Evolutionary conservation across 1,284 basidiomycete genomes (phyloP), one percentile per base, ranked within the genome.

Genomic region (Ganoderma leucocontextum): DNA sequence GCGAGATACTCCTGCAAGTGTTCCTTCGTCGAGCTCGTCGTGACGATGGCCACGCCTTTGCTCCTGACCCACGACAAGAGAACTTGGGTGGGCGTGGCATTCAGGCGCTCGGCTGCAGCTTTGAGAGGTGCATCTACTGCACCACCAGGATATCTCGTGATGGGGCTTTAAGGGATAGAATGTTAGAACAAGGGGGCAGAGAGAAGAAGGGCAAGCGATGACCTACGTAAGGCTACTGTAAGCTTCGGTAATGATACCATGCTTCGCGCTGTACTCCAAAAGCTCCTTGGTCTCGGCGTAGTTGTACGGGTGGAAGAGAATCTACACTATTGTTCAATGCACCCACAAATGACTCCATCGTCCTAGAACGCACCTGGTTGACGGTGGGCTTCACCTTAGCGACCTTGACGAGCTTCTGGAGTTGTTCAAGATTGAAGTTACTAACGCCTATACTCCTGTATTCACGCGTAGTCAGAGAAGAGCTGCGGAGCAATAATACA

Each of bases 401-500:
- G 2, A 83, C 80, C 62, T 83, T 83, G 41, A 92, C 75, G 12
- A 94, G 77, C 33, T 82, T 81, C 72, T 88, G 80, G 47, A 93
- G 82, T 52, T 89, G 82, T 4, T 82, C 75, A 33, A 89, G 81
- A n/a, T 80, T 78, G 76, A 90, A 93, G 80, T 94, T 94, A 78
- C 88, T 90, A 29, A 94, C 89, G n/a, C 92, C 92, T 65, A 93
- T 91, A 70, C 87, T 90, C 86, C 89, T 91, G 66, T 12, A 36
- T n/a, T 29, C 35, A 5, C 17, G 39, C 57, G 35, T 38, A 22
- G 4, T 62, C 17, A 44, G 38, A 19, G 10, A 29, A n/a, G 19
- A 35, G 13, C 13, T 1, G 12, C 10, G 2, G 7, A 12, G 7
- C 7, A 15, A 5, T 9, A 22, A 17, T 60, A 29, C 10, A 35